These are phyloP conservation scores for Clitopilus hobsonii DNA, from an alignment of 768 basidiomycete genomes.

Conservation along the genomic window DNA sequence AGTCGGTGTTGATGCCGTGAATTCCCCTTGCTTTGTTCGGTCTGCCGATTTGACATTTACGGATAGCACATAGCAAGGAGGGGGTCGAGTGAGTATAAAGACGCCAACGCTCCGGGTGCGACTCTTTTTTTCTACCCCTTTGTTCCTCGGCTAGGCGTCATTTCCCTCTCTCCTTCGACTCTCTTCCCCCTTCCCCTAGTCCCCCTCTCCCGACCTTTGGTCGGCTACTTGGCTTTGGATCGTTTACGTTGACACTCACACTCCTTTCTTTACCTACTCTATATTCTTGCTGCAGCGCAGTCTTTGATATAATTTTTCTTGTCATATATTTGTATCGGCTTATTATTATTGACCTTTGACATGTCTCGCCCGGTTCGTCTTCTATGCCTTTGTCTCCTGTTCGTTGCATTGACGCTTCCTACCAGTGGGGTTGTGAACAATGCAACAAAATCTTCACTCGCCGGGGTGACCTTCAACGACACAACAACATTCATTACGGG, in stretches of 20 bases:
- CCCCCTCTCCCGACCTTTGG: not conserved
- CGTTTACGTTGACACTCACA: not conserved
- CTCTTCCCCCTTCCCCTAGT: not conserved
- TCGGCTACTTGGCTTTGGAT: not conserved
- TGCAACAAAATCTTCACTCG: constrained; percentile 51
- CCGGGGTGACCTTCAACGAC: constrained; percentile 59
- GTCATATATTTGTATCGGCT: constrained; percentile 6
- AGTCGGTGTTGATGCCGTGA: not conserved
- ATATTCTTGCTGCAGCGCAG: constrained; percentile 22
- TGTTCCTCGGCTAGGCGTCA: constrained; percentile 7
- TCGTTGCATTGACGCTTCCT: not conserved
- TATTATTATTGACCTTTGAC: not conserved
- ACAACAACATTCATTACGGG: constrained; percentile 44
- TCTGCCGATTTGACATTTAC: not conserved
- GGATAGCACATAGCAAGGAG: not conserved
- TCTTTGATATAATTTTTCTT: constrained; percentile 7
- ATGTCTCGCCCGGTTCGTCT: constrained; percentile 10
- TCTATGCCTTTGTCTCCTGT: not conserved
- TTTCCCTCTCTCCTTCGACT: not conserved
- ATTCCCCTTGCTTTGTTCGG: not conserved
- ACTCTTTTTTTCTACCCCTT: not conserved
- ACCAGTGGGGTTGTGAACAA: constrained; percentile 31
- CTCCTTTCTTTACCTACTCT: not conserved
- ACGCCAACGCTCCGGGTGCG: not conserved
- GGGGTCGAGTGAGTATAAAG: not conserved